phyloP scores from a whole-genome alignment of 768 basidiomycete genomes.

The Tubosaeta brunneosetosa region DNA sequence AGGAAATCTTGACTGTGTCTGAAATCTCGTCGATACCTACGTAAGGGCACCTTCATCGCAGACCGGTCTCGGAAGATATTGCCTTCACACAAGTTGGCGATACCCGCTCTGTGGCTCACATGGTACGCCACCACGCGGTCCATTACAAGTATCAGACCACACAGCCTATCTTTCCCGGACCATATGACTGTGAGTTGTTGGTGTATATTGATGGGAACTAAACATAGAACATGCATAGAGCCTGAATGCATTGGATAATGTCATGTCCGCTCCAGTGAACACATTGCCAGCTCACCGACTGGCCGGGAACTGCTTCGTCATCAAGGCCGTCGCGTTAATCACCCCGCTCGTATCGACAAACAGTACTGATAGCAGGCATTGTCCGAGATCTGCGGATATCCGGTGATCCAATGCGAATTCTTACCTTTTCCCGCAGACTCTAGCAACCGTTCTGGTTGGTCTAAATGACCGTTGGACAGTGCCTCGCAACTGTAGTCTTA shows the following conservation, averaged over 20 bases:
- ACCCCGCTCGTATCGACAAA: no score
- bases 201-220: neutral
- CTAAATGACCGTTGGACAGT: neutral
- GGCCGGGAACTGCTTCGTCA: neutral
- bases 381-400: neutral
- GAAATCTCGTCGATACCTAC: no score
- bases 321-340: neutral
- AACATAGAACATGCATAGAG: neutral
- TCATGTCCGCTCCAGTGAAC: neutral
- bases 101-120: slow-evolving; percentile 22
- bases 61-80: no score
- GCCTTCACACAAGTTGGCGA: no score
- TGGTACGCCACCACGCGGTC: slow-evolving; percentile 33
- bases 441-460: slow-evolving; percentile 42
- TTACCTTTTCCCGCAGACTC: neutral
- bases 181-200: slow-evolving; percentile 44
- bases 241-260: no score
- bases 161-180: slow-evolving; percentile 51
- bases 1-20: neutral
- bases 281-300: neutral
- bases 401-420: neutral
- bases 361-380: neutral
- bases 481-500: neutral
- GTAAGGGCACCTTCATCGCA: no score
- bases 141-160: neutral